phyloP scores from a whole-genome alignment of 768 basidiomycete genomes.

The Cystobasidium tubakii region DNA sequence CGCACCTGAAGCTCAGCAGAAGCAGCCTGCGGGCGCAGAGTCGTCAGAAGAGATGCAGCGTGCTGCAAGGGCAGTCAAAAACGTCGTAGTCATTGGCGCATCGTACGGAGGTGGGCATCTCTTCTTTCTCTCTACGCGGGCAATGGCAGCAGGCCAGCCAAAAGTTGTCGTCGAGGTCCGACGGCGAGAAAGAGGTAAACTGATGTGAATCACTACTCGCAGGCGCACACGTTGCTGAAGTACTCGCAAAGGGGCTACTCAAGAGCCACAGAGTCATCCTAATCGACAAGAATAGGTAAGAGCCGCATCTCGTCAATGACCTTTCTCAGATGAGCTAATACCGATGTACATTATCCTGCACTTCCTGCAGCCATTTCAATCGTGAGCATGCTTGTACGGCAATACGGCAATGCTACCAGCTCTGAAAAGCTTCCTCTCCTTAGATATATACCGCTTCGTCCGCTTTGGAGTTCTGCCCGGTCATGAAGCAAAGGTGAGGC shows the following conservation, averaged over 20 bases:
- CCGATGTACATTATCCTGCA: not conserved
- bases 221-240: slow-evolving; percentile 42
- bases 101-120: slow-evolving; percentile 39
- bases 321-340: not conserved
- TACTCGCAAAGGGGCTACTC: slow-evolving; percentile 40
- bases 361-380: slow-evolving; percentile 39
- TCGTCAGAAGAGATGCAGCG: not conserved
- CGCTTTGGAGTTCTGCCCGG: slow-evolving; percentile 44
- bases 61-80: slow-evolving; percentile 34
- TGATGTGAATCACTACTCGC: not conserved
- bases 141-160: not conserved
- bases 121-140: not conserved
- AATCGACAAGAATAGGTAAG: slow-evolving; percentile 44
- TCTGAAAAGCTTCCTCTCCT: not conserved
- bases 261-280: slow-evolving; percentile 42
- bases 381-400: slow-evolving; percentile 35
- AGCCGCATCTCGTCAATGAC: not conserved
- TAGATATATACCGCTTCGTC: slow-evolving; percentile 45
- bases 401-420: too few relatives aligned
- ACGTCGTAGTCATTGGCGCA: slow-evolving; percentile 45
- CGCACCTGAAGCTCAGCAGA: not conserved
- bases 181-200: not conserved
- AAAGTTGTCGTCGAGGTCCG: not conserved
- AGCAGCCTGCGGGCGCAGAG: slow-evolving; percentile 11
- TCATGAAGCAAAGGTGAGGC: slow-evolving; percentile 41